A percentile compares a stretch with the other conserved stretches of the same genome.
These are phyloP conservation scores for Emmonsiellopsis sp. DNA, from an alignment of 2,329 filamentous ascomycete species.

Conservation along the genomic window DNA sequence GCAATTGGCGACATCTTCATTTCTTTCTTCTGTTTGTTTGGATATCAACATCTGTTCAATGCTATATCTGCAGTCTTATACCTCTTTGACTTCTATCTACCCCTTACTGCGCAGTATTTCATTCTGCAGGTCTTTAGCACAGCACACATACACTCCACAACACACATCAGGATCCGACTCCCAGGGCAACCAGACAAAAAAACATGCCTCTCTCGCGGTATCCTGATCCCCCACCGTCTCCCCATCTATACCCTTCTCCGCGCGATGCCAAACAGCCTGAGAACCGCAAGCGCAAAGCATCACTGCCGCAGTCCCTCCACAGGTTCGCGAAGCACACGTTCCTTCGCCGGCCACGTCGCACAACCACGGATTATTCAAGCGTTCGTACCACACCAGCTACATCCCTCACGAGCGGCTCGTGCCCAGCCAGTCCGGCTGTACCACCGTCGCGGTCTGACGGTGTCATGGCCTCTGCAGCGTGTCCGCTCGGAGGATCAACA, in stretches of 20 bases:
- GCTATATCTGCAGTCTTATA: not conserved
- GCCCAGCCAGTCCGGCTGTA: not conserved
- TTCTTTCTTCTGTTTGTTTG: not conserved
- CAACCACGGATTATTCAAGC: constrained; percentile 1
- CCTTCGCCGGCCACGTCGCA: constrained; percentile 9
- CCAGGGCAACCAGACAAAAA: not conserved
- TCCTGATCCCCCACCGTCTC: not conserved
- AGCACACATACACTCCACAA: not conserved
- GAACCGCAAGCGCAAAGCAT: constrained; percentile 7
- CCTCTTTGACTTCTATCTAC: not conserved
- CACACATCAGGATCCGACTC: not conserved
- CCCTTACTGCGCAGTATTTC: not conserved
- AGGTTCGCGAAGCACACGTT: constrained; percentile 14
- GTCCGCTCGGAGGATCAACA: not conserved
- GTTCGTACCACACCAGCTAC: not conserved
- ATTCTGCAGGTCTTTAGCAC: not conserved
- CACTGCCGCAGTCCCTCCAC: constrained; percentile 14
- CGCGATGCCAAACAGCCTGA: constrained; percentile 8
- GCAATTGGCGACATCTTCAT: not conserved
- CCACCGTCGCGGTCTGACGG: not conserved
- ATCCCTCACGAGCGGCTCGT: not conserved
- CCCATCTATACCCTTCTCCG: not conserved
- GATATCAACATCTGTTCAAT: not conserved
- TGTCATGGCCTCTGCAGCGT: not conserved
- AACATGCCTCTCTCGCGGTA: not conserved